A percentile compares a stretch with the other conserved stretches of the same genome.
Evolutionary conservation across 23 red algal genomes (phyloP).

Genomic region (Gracilaria vermiculophylla): DNA sequence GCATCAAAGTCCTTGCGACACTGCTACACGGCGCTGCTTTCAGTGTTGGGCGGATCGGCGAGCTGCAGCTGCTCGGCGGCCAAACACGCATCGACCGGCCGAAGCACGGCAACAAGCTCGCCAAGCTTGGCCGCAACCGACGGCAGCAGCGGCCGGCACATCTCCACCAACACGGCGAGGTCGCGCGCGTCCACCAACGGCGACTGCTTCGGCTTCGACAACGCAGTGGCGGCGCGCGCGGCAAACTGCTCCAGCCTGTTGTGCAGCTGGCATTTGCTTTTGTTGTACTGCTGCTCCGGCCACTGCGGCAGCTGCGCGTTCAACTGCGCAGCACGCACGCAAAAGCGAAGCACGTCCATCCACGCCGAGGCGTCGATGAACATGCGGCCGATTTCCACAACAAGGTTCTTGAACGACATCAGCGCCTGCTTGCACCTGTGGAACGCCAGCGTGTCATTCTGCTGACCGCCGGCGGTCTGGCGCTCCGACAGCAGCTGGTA

Average conservation of each 20-base stretch:
- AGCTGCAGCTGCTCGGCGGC: background rate
- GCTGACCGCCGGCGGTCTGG: background rate
- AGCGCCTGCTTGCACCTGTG: slow-evolving; percentile 10
- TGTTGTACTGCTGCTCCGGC: background rate
- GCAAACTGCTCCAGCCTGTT: slow-evolving; percentile 36
- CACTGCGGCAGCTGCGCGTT: background rate
- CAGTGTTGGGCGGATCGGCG: background rate
- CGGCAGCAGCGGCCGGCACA: background rate
- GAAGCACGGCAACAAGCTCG: background rate
- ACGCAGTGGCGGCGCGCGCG: background rate
- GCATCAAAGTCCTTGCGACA: too few species aligned
- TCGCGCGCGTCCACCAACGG: background rate
- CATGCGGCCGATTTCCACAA: background rate
- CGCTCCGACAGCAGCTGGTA: background rate
- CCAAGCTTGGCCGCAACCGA: background rate
- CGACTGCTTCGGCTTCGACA: background rate
- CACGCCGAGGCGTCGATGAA: background rate
- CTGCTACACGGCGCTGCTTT: slow-evolving; percentile 3
- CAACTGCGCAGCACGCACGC: background rate
- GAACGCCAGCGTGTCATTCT: background rate
- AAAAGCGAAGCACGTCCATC: slow-evolving; percentile 23
- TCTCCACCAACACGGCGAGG: background rate
- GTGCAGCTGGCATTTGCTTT: background rate
- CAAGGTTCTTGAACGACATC: background rate
- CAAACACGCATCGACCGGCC: background rate